Evolutionary conservation across 805 yeast species (phyloP).

Genomic region (Torulaspora indica): DNA sequence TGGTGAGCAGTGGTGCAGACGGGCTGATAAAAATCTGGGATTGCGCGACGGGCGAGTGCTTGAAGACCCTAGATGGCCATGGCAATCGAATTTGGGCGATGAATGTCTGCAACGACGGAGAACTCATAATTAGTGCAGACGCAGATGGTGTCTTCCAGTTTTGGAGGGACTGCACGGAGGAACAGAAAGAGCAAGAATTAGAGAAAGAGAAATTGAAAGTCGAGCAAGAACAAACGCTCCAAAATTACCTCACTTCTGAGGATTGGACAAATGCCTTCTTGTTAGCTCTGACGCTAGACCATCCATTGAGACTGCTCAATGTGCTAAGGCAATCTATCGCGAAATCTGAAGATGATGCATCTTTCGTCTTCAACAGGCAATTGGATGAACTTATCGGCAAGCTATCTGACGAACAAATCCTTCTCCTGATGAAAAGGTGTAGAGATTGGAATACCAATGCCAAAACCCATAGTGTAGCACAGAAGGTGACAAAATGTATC

Average conservation of each 20-base stretch:
- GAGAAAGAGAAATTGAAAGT: constrained; percentile 52
- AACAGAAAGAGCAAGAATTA: constrained; percentile 48
- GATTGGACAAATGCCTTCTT: constrained; percentile 89
- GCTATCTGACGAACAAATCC: constrained; percentile 56
- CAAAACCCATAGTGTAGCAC: constrained; percentile 73
- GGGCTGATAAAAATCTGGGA: constrained; percentile 94
- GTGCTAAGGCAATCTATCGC: constrained; percentile 61
- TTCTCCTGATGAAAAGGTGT: constrained; percentile 61
- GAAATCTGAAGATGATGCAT: constrained; percentile 35
- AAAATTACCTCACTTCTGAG: constrained; percentile 62
- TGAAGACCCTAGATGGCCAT: constrained; percentile 86
- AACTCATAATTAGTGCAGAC: constrained; percentile 75
- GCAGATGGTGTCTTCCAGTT: constrained; percentile 89
- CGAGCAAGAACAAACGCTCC: constrained; percentile 85
- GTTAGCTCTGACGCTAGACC: constrained; percentile 79
- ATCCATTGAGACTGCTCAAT: constrained; percentile 81
- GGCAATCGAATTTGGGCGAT: constrained; percentile 94
- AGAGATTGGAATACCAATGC: constrained; percentile 96
- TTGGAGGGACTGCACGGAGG: constrained; percentile 87
- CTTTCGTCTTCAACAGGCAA: constrained; percentile 36
- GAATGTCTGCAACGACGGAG: constrained; percentile 60
- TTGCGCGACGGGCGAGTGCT: constrained; percentile 64
- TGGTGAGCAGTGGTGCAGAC: constrained; percentile 82
- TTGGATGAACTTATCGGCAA: constrained; percentile 60
- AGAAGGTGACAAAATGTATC: constrained; percentile 64